Conservation (phyloP, 352 stramenopile genomes). For the Phytophthora capsici region DNA sequence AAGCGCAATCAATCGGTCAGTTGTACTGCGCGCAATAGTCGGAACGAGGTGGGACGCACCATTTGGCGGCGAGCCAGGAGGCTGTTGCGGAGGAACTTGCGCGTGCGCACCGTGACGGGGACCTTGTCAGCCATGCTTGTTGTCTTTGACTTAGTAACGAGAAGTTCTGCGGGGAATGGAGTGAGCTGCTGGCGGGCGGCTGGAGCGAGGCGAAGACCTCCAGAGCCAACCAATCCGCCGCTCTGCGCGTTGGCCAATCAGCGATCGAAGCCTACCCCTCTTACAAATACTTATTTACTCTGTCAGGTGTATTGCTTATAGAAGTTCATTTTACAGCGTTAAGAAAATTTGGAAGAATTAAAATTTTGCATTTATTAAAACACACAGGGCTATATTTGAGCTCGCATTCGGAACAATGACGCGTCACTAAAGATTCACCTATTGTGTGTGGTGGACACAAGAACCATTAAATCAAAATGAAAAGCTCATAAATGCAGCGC, state of each 20-base stretch:
- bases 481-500: slow-evolving; percentile 19
- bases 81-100: slow-evolving; percentile 99
- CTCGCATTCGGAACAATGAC: slow-evolving; percentile 13
- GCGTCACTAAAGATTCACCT: slow-evolving; percentile 9
- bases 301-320: slow-evolving; percentile 1
- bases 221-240: slow-evolving; percentile 83
- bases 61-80: slow-evolving; percentile 98
- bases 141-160: slow-evolving; percentile 68
- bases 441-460: background rate
- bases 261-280: slow-evolving; percentile 2
- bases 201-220: slow-evolving; percentile 33
- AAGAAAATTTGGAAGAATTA: background rate
- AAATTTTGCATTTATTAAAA: background rate
- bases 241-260: slow-evolving; percentile 55
- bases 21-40: too few relatives aligned
- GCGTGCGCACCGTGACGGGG: slow-evolving; percentile 98
- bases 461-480: background rate
- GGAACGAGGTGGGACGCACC: slow-evolving; percentile 56
- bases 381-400: background rate
- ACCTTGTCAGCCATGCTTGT: slow-evolving; percentile 92
- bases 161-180: slow-evolving; percentile 79
- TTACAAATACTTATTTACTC: background rate
- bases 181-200: slow-evolving; percentile 27
- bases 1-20: too few relatives aligned
- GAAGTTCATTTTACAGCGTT: background rate